A percentile compares a stretch with the other conserved stretches of the same genome.
Evolutionary conservation across 805 yeast genomes (phyloP).

Genomic region (Schizosaccharomyces cryophilus): DNA sequence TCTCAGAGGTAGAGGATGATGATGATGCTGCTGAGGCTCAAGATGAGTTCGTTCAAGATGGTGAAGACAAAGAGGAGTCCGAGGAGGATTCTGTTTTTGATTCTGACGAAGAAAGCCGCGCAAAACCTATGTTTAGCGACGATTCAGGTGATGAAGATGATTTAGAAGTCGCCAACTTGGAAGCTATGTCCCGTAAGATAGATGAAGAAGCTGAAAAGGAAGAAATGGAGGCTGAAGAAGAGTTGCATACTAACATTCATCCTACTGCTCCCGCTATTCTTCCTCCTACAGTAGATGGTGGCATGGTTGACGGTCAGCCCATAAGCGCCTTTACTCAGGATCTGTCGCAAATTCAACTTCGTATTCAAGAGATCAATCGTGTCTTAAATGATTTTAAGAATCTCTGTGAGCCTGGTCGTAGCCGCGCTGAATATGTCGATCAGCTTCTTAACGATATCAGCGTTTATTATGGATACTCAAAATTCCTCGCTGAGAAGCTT

Average conservation of each 20-base stretch:
- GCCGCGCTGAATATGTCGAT: slow-evolving; percentile 59
- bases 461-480: slow-evolving; percentile 80
- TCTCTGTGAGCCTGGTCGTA: slow-evolving; percentile 61
- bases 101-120: slow-evolving; percentile 37
- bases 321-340: neutral
- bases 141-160: slow-evolving; percentile 41
- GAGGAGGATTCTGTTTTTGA: slow-evolving; percentile 27
- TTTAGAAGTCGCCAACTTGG: slow-evolving; percentile 63
- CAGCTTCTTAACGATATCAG: slow-evolving; percentile 68
- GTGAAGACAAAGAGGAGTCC: slow-evolving; percentile 12
- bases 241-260: slow-evolving; percentile 3
- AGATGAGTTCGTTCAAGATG: slow-evolving; percentile 19
- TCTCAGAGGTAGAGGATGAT: slow-evolving; percentile 30
- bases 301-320: slow-evolving; percentile 22
- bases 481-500: slow-evolving; percentile 76
- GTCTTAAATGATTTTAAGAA: slow-evolving; percentile 75
- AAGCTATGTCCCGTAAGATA: slow-evolving; percentile 40
- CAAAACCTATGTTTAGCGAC: slow-evolving; percentile 59
- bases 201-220: slow-evolving; percentile 21
- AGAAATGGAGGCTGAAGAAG: slow-evolving; percentile 11
- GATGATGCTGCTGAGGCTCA: slow-evolving; percentile 24
- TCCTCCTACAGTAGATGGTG: slow-evolving; percentile 20
- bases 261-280: slow-evolving; percentile 2
- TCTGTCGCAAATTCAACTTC: slow-evolving; percentile 49
- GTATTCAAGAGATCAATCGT: slow-evolving; percentile 87